Evolutionary conservation across 2,329 filamentous ascomycete genomes (phyloP), one percentile per base, ranked within the genome.

Genomic region (Oidium heveae): DNA sequence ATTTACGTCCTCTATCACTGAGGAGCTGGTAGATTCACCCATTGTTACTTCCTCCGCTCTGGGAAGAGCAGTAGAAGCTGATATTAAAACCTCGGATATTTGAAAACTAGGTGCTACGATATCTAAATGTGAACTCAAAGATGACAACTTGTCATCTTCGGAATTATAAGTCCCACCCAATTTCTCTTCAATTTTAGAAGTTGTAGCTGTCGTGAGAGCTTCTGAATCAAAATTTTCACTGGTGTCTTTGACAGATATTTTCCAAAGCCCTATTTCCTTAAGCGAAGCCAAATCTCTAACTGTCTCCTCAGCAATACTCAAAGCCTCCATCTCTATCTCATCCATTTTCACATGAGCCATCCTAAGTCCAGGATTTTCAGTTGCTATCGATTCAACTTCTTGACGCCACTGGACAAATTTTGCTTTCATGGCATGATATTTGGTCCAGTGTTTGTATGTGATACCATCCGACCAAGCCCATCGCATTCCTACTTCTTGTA

Each of bases 401-500:
- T 77, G 73, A 55, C 85, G 82, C 87, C 89, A 95, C 62, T 86
- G 79, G 51, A 82, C 80, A 54, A 95, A 84, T 13, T 84, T 82
- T 54, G 76, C 77, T 70, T 85, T 93, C 56, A 98, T 72, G 57
- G 84, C 79, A 66, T 96, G 87, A 64, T 94, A 98, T 66, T 89
- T 91, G 57, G 82, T 79, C 91, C 91, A 98, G 66, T 98, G 87
- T 66, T 93, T 88, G 72, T 98, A 95, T 1, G 89, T 94, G 57
- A 98, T 77, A 34, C 86, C 86, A 56, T 96, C 87, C 70, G 87
- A 91, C 82, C 86, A 94, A 13, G 89, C 87, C 88, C 91, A 98
- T 63, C 65, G 59, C 72, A 83, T 81, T 44, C 82, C 82, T 52
- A 86, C 80, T 61, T 86, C 81, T 62, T 84, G 80, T 34, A 86